Base-by-base conservation (phyloP, 2,329 filamentous ascomycete genomes). In the Calonectria fujianensis region DNA sequence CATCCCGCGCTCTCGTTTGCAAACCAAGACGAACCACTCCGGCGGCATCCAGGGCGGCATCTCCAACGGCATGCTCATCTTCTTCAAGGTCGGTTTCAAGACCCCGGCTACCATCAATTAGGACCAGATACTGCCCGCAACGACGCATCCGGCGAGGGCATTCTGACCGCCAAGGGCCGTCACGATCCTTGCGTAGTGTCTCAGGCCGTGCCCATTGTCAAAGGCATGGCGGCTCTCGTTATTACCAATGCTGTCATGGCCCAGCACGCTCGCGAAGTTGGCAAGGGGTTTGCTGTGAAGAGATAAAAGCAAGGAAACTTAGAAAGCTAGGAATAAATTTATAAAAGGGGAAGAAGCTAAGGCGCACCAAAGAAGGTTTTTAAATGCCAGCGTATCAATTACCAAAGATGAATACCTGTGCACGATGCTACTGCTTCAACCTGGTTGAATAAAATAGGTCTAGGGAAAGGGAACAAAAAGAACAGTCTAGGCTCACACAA, bases 1-100 rank as follows among this genome's bases (percentile, higher is more conserved):
- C 37, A 84, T 89, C 20, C 85, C 87, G 37, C 87, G 88, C 73
- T 91, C 94, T 24, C 90, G 89, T 76, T 90, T 80, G 35, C 74
- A 93, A 11, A 98, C 96, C 71, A 94, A 94, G 88, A 98, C 96
- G 32, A 98, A 98, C 89, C 96, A 98, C 89, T 96, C 94, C 2
- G 96, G 96, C 16, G 97, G 96, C 77, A 95, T 98, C 80, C 96
- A 98, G 87, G 97, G 96, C 54, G 96, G 96, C 68, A 98, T 98
- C 86, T 94, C 94, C 66, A 98, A 98, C 85, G 97, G 96, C 73
- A 95, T 95, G 48, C 94, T 93, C 74, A 95, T 98, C 87, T 98
- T 97, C 90, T 98, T 98, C 91, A 93, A 94, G 66, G 93, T 98
- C 7, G 96, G 92, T 20, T 98, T 98, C 92, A 98, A 98, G 90